Evolutionary conservation across 495 filamentous ascomycete species (phyloP).

Genomic region (Delitschia confertaspora): DNA sequence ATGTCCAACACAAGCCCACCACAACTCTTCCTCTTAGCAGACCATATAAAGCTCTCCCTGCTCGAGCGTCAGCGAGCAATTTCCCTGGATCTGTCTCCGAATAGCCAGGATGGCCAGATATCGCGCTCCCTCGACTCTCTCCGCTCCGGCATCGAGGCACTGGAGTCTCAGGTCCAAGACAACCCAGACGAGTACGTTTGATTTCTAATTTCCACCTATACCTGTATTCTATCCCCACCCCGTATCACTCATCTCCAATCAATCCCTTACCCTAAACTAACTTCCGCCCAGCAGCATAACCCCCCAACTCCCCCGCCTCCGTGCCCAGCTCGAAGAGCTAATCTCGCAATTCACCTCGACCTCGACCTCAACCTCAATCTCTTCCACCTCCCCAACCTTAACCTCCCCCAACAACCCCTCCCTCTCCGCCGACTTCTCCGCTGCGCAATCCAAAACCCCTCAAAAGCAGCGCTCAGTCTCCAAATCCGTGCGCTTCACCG

Average conservation of each 20-base stretch:
- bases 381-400: slow-evolving; percentile 42
- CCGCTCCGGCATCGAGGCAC: slow-evolving; percentile 66
- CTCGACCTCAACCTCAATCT: slow-evolving; percentile 32
- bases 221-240: no score
- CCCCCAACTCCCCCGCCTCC: slow-evolving; percentile 33
- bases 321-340: slow-evolving; percentile 50
- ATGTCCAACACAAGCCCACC: slow-evolving; percentile 46
- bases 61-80: slow-evolving; percentile 82
- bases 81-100: slow-evolving; percentile 71
- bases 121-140: slow-evolving; percentile 81
- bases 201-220: no score
- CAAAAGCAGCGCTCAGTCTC: slow-evolving; percentile 32
- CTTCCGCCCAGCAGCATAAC: slow-evolving; percentile 11
- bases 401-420: slow-evolving; percentile 58
- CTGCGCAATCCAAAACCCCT: slow-evolving; percentile 42
- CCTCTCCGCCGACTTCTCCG: slow-evolving; percentile 57
- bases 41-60: slow-evolving; percentile 70
- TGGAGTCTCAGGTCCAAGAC: slow-evolving; percentile 61
- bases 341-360: slow-evolving; percentile 44
- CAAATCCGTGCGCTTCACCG: slow-evolving; percentile 90
- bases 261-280: slow-evolving; percentile 1
- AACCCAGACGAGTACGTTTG: slow-evolving; percentile 46
- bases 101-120: slow-evolving; percentile 81
- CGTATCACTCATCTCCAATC: neutral
- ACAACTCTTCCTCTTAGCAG: slow-evolving; percentile 64